Base-by-base conservation (phyloP, 2,329 filamentous ascomycete genomes). In the Trichoderma sp. region DNA sequence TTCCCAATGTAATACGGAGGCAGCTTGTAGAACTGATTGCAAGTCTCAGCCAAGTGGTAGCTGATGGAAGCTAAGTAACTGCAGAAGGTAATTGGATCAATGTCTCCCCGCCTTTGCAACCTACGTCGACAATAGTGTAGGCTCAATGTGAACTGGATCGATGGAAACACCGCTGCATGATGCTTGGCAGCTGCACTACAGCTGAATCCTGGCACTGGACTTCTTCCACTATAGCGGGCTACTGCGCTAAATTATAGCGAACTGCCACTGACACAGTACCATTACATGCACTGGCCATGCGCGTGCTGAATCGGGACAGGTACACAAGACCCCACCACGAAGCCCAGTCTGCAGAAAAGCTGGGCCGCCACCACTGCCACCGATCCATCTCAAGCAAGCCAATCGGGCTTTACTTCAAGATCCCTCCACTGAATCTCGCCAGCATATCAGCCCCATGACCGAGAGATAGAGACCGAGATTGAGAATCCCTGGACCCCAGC, bases 321-420 rank as follows among this genome's bases (percentile, higher is more conserved):
- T 56, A 64, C 53, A 55, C 33, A 16, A 21, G 35, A 31, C 52
- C 61, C 61, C 61, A 64, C 61, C 61, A 10, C 43, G 2, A 40
- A 55, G 33, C 21, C 47, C 33, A n/a, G 47, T 55, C 47, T 21
- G 43, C 47, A 37, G 31, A 33, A 64, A 62, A 35, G 24, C n/a
- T 49, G 40, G 3, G 59, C 40, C n/a, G 59, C 53, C 27, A 56
- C 31, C 43, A 47, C n/a, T n/a, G 19, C 43, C 11, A 43, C 16
- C 16, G 16, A 43, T 40, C 37, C 35, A 37, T 37, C 49, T 55
- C 27, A 31, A n/a, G 27, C 27, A 19, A n/a, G 29, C 53, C 53
- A 56, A 56, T 56, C 53, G 27, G 31, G 43, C 47, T 63, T 55
- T 24, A 53, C 16, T 49, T 24, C 27, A 11, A 24, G 31, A 13